phyloP scores from a whole-genome alignment of 495 filamentous ascomycete genomes.

The Hypomontagnella monticulosa region DNA sequence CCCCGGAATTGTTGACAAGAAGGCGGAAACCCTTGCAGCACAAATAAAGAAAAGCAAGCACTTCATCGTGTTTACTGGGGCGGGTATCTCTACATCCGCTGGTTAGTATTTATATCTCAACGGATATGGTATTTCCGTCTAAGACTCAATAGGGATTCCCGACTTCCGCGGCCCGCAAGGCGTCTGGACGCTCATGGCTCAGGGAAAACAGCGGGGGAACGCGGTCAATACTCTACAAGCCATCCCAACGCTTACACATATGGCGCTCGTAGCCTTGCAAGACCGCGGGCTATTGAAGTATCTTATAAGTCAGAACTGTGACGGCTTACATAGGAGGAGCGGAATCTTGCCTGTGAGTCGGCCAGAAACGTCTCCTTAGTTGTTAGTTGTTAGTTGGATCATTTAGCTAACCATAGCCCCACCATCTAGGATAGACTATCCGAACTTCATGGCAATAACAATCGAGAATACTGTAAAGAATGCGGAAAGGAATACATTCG shows the following conservation, averaged over 20 bases:
- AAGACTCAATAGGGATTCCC: conserved; percentile 48
- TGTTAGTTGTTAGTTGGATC: background rate
- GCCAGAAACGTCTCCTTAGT: background rate
- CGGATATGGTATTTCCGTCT: background rate
- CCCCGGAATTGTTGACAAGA: conserved; percentile 43
- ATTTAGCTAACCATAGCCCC: conserved; percentile 8
- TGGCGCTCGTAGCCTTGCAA: conserved; percentile 59
- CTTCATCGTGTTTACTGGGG: conserved; percentile 58
- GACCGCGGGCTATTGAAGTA: conserved; percentile 53
- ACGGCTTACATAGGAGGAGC: conserved; percentile 56
- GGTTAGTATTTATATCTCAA: conserved; percentile 32
- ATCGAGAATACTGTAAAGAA: conserved; percentile 56
- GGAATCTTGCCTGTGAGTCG: conserved; percentile 53
- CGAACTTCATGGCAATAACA: conserved; percentile 59
- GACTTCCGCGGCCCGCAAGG: conserved; percentile 60
- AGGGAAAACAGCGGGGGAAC: conserved; percentile 46
- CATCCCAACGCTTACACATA: conserved; percentile 57
- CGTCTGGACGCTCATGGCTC: conserved; percentile 54
- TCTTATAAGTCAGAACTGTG: conserved; percentile 59
- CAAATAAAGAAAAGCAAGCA: conserved; percentile 56
- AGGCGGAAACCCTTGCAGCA: conserved; percentile 49
- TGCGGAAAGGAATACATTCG: conserved; percentile 59
- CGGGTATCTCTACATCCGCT: conserved; percentile 58
- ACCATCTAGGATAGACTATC: conserved; percentile 47
- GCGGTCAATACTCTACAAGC: conserved; percentile 52